phyloP scores from a whole-genome alignment of 768 basidiomycete genomes.

The Tricholoma flavovirens region DNA sequence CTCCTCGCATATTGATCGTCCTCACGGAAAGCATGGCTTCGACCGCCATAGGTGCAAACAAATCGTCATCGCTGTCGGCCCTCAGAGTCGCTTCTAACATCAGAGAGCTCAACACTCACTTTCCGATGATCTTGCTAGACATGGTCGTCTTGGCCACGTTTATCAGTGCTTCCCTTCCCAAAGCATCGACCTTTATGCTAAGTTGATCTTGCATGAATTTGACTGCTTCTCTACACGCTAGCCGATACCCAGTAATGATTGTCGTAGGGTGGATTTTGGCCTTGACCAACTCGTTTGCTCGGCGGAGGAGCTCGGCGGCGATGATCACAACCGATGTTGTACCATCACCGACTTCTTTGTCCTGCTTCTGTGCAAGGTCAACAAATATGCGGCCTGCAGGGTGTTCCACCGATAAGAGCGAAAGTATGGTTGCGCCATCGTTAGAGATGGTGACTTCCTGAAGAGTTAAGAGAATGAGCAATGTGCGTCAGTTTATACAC shows the following conservation, averaged over 20 bases:
- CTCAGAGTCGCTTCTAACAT: neutral
- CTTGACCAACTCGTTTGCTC: conserved; percentile 97
- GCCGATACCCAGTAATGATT: conserved; percentile 96
- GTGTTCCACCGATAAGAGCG: conserved; percentile 89
- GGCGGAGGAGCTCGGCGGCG: conserved; percentile 92
- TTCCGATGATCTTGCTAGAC: conserved; percentile 97
- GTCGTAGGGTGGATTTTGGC: conserved; percentile 98
- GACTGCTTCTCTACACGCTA: conserved; percentile 96
- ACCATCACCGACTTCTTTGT: conserved; percentile 98
- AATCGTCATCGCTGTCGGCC: conserved; percentile 78
- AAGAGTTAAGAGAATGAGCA: conserved; percentile 5
- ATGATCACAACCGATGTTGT: conserved; percentile 98
- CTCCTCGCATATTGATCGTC: conserved; percentile 89
- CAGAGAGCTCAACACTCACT: conserved; percentile 47
- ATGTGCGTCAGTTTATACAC: conserved; percentile 2
- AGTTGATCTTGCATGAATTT: conserved; percentile 98
- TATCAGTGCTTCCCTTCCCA: conserved; percentile 89
- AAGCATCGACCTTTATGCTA: conserved; percentile 85
- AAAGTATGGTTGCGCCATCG: conserved; percentile 98
- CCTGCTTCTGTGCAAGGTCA: conserved; percentile 97
- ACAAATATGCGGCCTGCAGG: conserved; percentile 97
- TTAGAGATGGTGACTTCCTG: conserved; percentile 99
- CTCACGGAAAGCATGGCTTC: conserved; percentile 98
- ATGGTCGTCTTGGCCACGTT: conserved; percentile 98
- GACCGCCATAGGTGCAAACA: conserved; percentile 98